A percentile compares a stretch with the other conserved stretches of the same genome.
These are phyloP conservation scores for Xylaria sp. DNA, from an alignment of 2,329 filamentous ascomycete species.

Conservation along the genomic window DNA sequence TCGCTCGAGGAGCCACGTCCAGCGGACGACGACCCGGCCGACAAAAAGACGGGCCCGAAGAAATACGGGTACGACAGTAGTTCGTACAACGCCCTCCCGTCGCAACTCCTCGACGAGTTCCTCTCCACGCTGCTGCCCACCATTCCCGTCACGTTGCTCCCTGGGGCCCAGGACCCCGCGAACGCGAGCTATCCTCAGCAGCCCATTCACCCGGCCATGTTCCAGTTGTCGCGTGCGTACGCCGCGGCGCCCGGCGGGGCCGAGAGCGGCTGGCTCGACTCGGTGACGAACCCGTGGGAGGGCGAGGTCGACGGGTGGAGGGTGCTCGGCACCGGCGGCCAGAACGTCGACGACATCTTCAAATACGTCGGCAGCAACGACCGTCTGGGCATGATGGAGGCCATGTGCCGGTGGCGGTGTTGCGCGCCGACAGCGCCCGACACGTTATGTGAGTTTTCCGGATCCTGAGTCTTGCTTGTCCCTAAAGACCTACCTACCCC, in stretches of 20 bases:
- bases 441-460: constrained; percentile 78
- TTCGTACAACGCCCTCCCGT: constrained; percentile 87
- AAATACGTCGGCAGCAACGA: constrained; percentile 87
- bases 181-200: constrained; percentile 93
- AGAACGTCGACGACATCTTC: constrained; percentile 93
- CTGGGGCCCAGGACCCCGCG: constrained; percentile 85
- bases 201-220: constrained; percentile 91
- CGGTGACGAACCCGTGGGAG: constrained; percentile 93
- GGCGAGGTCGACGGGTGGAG: constrained; percentile 91
- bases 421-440: constrained; percentile 94
- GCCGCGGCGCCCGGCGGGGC: constrained; percentile 58
- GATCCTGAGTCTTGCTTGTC: not conserved
- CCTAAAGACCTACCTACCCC: not conserved
- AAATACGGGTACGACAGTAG: constrained; percentile 96
- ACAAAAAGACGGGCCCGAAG: constrained; percentile 66
- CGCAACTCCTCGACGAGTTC: constrained; percentile 84
- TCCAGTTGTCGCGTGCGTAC: constrained; percentile 79
- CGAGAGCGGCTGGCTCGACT: constrained; percentile 81
- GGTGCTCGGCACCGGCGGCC: constrained; percentile 85
- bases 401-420: constrained; percentile 91
- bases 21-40: constrained; percentile 53
- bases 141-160: constrained; percentile 88
- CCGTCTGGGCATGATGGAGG: constrained; percentile 89
- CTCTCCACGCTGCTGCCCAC: constrained; percentile 83
- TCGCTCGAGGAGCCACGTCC: constrained; percentile 52